Evolutionary conservation across 768 basidiomycete genomes (phyloP), one percentile per base, ranked within the genome.

Genomic region (Auricularia heimuer): DNA sequence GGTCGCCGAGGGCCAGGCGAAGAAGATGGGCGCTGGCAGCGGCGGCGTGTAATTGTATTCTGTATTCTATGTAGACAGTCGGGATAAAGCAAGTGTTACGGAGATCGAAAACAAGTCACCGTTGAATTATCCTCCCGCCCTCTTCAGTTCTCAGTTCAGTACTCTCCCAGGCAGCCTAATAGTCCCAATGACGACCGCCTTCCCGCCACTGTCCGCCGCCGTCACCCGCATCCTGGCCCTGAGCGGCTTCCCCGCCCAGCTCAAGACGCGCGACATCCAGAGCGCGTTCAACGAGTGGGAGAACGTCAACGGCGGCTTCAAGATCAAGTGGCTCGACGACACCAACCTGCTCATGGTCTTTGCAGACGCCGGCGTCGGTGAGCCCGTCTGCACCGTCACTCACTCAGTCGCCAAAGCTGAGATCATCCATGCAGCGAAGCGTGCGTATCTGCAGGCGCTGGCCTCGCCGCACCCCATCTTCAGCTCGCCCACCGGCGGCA

Each of bases 261-360:
- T 99, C 71, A 99, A 98, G 81, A 99, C 97, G 62, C 89, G 93
- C 75, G 97, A 99, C 76, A 91, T 99, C 61, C 94, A 98, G 73
- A 73, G 81, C 54, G 90, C 93, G 56, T 97, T 98, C 75, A 80
- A 87, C 62, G 93, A 94, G 56, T 98, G 89, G 83, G 94, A 97
- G 71, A 82, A 78, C 66, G 79, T 87, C 63, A 85, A 81, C 65
- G 97, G 96, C 35, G 97, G 97, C 29, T 97, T 96, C 81, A 94
- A 95, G 82, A 95, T 99, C 74, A 99, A 99, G 75, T 99, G 97
- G 97, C 84, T 86, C 70, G 95, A 99, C 76, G 97, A 99, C 76
- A 94, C 92, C 44, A 95, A 91, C 73, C 89, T 96, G 47, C 79
- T 95, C 70, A 89, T 97, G 69, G 97, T 99, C 64, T 99, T 99